phyloP scores from a whole-genome alignment of 2,329 filamentous ascomycete genomes.

The Trichoderma aggressivum region DNA sequence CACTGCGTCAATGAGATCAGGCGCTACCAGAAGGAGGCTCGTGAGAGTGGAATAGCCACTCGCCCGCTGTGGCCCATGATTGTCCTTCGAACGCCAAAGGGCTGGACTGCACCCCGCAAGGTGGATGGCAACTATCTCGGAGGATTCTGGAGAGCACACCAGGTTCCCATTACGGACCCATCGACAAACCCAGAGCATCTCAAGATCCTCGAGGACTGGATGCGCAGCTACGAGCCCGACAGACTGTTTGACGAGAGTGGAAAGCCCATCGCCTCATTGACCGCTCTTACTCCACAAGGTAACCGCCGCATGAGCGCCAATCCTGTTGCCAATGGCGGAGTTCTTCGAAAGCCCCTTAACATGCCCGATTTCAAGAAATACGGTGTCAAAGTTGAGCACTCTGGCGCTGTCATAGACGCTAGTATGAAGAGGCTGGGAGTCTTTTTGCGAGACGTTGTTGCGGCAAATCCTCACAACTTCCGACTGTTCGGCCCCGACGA shows the following conservation, averaged over 20 bases:
- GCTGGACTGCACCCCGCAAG: constrained; percentile 73
- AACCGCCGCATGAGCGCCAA: constrained; percentile 73
- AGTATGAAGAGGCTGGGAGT: constrained; percentile 69
- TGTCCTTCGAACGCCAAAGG: constrained; percentile 72
- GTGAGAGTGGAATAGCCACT: constrained; percentile 65
- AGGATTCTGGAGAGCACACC: constrained; percentile 77
- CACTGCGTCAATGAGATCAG: constrained; percentile 67
- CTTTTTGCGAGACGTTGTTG: constrained; percentile 66
- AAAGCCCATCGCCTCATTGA: constrained; percentile 59
- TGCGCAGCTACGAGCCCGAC: constrained; percentile 72
- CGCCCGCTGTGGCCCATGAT: constrained; percentile 78
- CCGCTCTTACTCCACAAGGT: constrained; percentile 61
- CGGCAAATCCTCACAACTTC: constrained; percentile 63
- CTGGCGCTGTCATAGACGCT: constrained; percentile 53
- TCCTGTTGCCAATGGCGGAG: constrained; percentile 69
- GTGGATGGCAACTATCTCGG: constrained; percentile 67
- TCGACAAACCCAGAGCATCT: constrained; percentile 62
- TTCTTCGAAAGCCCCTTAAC: constrained; percentile 62
- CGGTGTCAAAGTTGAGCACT: constrained; percentile 57
- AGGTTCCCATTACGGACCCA: constrained; percentile 72
- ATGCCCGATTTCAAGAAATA: constrained; percentile 70
- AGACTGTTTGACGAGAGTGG: constrained; percentile 65
- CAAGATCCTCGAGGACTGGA: constrained; percentile 69
- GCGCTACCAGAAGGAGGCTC: constrained; percentile 66
- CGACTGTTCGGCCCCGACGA: constrained; percentile 77